Evolutionary conservation across 139 green algal genomes (phyloP), one percentile per base, ranked within the genome.

Genomic region (Tetraselmis chui): DNA sequence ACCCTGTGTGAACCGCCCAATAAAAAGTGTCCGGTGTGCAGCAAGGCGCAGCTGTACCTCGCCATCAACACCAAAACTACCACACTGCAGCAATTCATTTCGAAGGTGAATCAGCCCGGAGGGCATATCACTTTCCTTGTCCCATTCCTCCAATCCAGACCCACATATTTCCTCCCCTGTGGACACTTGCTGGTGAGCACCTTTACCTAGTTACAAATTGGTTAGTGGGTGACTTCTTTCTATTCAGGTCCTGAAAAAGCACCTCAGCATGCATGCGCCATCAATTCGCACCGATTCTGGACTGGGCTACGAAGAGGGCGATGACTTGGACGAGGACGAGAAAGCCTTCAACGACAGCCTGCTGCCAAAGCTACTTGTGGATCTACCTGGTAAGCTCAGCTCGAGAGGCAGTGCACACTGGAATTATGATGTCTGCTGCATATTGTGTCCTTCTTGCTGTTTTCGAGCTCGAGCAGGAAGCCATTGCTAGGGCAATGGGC

Each of bases 311-410:
- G 95, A 98, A 79, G 93, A 97, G 80, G 95, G 92, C 0, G 90
- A 91, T 59, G 94, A 84, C 31, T 81, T 98, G 59, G 94, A 98
- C 22, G 91, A 94, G 18, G 94, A 97, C 76, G 95, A 98, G 89
- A 81, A 91, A 58, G 82, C 75, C 1, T 67, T 77, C 29, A 82
- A 94, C 82, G 59, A 59, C 0, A 45, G 31, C 1, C 32, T 91
- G 83, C 86, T 94, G 45, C 75, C 85, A 2, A 78, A 75, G 58
- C 1, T 82, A 2, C 84, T 98, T 18, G 30, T 23, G 79, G 77
- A 89, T 59, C 30, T 81, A 29, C 75, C 79, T 81, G 83, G 80
- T 81, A 28, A n/a, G n/a, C n/a, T n/a, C n/a, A n/a, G n/a, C n/a
- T n/a, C n/a, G n/a, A n/a, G 31, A 5, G 58, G 1, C 30, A 67